A percentile compares a stretch with the other conserved stretches of the same genome.
These are phyloP conservation scores for Geosmithia morbida DNA, from an alignment of 2,329 filamentous ascomycete species.

Conservation along the genomic window DNA sequence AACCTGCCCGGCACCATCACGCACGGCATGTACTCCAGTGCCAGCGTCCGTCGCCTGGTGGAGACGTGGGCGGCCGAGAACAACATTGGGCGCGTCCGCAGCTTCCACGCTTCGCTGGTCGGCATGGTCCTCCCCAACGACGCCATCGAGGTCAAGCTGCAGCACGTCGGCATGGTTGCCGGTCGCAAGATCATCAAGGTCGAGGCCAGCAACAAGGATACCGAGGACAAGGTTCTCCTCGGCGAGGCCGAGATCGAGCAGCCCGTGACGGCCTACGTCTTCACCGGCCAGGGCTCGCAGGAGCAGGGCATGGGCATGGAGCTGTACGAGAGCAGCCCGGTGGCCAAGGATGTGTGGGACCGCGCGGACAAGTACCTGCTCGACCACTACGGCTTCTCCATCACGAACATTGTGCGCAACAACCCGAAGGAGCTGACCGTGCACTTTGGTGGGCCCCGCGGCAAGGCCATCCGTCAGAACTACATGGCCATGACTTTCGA, in stretches of 20 bases:
- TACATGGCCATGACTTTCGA: conserved; percentile 99
- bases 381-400: conserved; percentile 97
- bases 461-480: conserved; percentile 95
- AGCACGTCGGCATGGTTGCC: conserved; percentile 94
- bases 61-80: conserved; percentile 99
- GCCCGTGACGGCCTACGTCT: conserved; percentile 91
- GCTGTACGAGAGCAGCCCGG: conserved; percentile 80
- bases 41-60: conserved; percentile 85
- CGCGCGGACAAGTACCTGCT: conserved; percentile 94
- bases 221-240: conserved; percentile 87
- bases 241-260: conserved; percentile 97
- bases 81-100: conserved; percentile 90
- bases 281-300: conserved; percentile 95
- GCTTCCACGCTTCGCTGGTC: conserved; percentile 93
- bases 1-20: conserved; percentile 95
- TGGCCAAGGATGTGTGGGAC: conserved; percentile 97
- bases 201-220: conserved; percentile 88
- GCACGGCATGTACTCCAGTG: conserved; percentile 98
- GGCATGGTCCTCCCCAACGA: conserved; percentile 98
- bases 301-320: conserved; percentile 99
- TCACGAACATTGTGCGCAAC: conserved; percentile 98
- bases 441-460: conserved; percentile 91
- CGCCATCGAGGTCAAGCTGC: conserved; percentile 83
- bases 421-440: conserved; percentile 98
- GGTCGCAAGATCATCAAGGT: conserved; percentile 99